Evolutionary conservation across 2,329 filamentous ascomycete genomes (phyloP).

Genomic region (Fusarium paranaense): DNA sequence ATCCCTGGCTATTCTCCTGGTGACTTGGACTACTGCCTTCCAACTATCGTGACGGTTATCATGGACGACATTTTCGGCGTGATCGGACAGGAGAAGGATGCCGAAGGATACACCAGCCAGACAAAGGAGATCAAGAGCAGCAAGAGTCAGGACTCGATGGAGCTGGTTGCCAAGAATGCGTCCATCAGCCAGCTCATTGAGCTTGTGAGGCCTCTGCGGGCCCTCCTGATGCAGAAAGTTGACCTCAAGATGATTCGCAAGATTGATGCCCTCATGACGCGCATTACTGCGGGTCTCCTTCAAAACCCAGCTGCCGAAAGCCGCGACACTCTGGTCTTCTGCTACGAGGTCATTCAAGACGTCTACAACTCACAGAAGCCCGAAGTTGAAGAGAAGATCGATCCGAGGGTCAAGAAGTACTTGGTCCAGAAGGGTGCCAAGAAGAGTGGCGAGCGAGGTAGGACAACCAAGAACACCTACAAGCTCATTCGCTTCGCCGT

Average conservation of each 20-base stretch:
- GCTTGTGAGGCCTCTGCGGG: constrained; percentile 82
- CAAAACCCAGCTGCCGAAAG: constrained; percentile 84
- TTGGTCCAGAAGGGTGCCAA: constrained; percentile 84
- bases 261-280: constrained; percentile 87
- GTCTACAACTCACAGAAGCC: constrained; percentile 76
- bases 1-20: constrained; percentile 81
- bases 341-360: constrained; percentile 92
- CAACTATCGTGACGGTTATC: constrained; percentile 82
- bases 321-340: constrained; percentile 89
- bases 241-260: constrained; percentile 87
- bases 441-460: constrained; percentile 77
- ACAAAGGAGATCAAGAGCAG: constrained; percentile 99
- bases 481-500: constrained; percentile 91
- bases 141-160: constrained; percentile 98
- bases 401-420: constrained; percentile 76
- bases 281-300: constrained; percentile 84
- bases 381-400: constrained; percentile 64
- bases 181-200: constrained; percentile 80
- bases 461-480: constrained; percentile 82
- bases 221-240: constrained; percentile 84
- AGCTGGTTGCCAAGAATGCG: constrained; percentile 85
- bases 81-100: constrained; percentile 95
- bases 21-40: constrained; percentile 88
- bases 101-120: constrained; percentile 91
- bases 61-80: constrained; percentile 98